Percentiles rank a stretch among this genome's conserved stretches.
Evolutionary conservation across 495 filamentous ascomycete species (phyloP).

Genomic region (Podospora anserina): DNA sequence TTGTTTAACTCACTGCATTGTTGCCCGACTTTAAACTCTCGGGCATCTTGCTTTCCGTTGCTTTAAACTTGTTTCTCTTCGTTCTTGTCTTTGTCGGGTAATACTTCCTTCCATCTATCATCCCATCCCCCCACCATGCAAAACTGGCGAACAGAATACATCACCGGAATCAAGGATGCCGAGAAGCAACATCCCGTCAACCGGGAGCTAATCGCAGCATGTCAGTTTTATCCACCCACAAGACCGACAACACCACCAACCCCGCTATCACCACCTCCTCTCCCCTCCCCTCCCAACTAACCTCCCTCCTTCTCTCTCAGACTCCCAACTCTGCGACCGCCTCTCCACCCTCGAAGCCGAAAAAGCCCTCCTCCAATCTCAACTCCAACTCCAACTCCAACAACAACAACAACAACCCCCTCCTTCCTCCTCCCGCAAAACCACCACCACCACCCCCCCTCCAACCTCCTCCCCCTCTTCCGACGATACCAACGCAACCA

Average conservation of each 20-base stretch:
- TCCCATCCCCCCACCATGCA: slow-evolving; percentile 31
- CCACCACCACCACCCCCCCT: slow-evolving; percentile 17
- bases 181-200: slow-evolving; percentile 45
- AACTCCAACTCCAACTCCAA: not conserved
- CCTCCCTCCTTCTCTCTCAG: slow-evolving; percentile 37
- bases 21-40: not conserved
- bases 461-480: slow-evolving; percentile 23
- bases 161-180: slow-evolving; percentile 40
- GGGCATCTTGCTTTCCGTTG: not conserved
- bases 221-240: slow-evolving; percentile 31
- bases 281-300: not conserved
- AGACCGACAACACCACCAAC: not conserved
- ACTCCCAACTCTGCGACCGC: slow-evolving; percentile 67
- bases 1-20: not conserved
- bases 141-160: slow-evolving; percentile 48
- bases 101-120: not conserved
- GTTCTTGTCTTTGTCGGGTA: not conserved
- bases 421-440: slow-evolving; percentile 18
- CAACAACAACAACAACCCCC: slow-evolving; percentile 8
- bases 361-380: slow-evolving; percentile 38
- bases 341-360: slow-evolving; percentile 55
- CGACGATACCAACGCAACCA: slow-evolving; percentile 30
- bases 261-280: not conserved
- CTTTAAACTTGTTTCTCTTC: not conserved
- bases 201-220: slow-evolving; percentile 44